These are phyloP conservation scores for Salix dunnii DNA, from an alignment of 345 rosid species.

Conservation along the genomic window DNA sequence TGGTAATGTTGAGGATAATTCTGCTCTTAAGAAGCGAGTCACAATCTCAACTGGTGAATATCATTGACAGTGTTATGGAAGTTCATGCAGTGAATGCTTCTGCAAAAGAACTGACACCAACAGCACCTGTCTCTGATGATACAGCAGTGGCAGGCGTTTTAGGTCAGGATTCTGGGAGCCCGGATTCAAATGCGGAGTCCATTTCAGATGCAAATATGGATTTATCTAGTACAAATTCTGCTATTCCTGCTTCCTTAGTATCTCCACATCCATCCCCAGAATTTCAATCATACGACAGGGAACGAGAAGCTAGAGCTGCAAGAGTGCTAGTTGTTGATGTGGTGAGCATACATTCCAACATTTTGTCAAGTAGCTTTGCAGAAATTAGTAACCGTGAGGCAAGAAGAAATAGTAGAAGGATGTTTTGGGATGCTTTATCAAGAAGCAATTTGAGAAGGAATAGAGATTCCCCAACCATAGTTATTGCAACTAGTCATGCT, in stretches of 20 bases:
- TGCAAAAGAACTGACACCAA: background rate
- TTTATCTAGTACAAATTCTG: background rate
- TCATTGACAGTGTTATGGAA: background rate
- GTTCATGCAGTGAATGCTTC: background rate
- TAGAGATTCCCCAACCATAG: slow-evolving; percentile 12
- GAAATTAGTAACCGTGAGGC: slow-evolving; percentile 19
- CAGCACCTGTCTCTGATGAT: background rate
- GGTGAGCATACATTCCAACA: slow-evolving; percentile 21
- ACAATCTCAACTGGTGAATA: background rate
- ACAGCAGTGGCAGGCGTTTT: background rate
- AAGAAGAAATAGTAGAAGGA: slow-evolving; percentile 19
- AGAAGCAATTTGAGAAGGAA: slow-evolving; percentile 17
- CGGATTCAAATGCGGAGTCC: background rate
- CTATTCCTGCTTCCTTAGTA: background rate
- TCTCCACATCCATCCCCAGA: slow-evolving; percentile 7
- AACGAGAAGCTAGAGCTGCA: slow-evolving; percentile 9
- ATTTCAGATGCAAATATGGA: background rate
- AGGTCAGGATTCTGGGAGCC: background rate
- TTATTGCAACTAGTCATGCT: slow-evolving; percentile 21
- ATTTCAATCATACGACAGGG: slow-evolving; percentile 1
- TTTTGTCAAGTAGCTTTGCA: slow-evolving; percentile 10
- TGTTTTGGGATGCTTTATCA: slow-evolving; percentile 24
- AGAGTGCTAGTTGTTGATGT: slow-evolving; percentile 21
- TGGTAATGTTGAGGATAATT: background rate
- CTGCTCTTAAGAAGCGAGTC: background rate